phyloP scores from a whole-genome alignment of 116 monocot genomes.

The Dioscorea cayenensis region DNA sequence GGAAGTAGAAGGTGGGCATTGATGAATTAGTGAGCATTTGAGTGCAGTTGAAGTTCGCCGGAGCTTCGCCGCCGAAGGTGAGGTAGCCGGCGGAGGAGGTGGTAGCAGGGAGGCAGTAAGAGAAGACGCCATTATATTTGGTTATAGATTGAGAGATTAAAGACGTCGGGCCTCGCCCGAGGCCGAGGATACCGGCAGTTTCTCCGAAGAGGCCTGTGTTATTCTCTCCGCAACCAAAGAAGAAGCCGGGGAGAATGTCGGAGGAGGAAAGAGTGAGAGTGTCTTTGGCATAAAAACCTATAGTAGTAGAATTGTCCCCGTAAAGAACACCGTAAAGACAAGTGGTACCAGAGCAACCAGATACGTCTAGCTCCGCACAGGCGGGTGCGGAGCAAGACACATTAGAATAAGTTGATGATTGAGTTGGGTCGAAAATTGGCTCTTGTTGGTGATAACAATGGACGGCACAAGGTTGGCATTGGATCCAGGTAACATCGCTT shows the following conservation, averaged over 20 bases:
- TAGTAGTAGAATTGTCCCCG: slow-evolving; percentile 62
- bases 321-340: slow-evolving; percentile 63
- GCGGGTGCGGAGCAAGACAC: slow-evolving; percentile 43
- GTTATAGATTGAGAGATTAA: slow-evolving; percentile 34
- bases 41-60: slow-evolving; percentile 22
- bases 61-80: slow-evolving; percentile 14
- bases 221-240: slow-evolving; percentile 52
- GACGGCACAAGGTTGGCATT: slow-evolving; percentile 62
- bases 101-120: slow-evolving; percentile 53
- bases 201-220: slow-evolving; percentile 51
- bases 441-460: slow-evolving; percentile 63
- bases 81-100: slow-evolving; percentile 29
- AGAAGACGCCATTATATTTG: slow-evolving; percentile 35
- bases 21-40: slow-evolving; percentile 22
- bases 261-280: slow-evolving; percentile 28
- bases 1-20: slow-evolving; percentile 35
- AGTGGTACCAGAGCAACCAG: slow-evolving; percentile 26
- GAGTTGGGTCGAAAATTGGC: slow-evolving; percentile 52
- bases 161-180: slow-evolving; percentile 34
- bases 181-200: slow-evolving; percentile 48
- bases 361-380: slow-evolving; percentile 27
- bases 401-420: slow-evolving; percentile 63
- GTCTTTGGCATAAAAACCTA: slow-evolving; percentile 54
- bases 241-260: slow-evolving; percentile 24
- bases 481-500: slow-evolving; percentile 83